Base-by-base conservation (phyloP, 495 filamentous ascomycete species). In the Penicillium salamii region DNA sequence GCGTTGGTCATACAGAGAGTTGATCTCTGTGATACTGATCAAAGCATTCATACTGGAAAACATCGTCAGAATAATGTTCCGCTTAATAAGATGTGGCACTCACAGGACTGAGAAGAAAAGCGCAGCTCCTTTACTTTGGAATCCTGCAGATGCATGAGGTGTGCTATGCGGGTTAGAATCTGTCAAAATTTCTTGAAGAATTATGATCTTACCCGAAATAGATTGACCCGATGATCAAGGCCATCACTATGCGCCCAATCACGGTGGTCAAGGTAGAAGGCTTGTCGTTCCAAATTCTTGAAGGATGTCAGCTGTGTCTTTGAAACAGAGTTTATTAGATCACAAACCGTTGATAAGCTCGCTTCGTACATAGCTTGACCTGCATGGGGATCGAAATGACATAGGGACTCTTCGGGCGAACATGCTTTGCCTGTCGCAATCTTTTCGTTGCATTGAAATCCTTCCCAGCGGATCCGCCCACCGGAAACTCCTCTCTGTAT, bases 91-190 rank as follows among this genome's bases (percentile, higher is more conserved):
- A 23, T 26, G 14, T 20, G 3, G 33, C 20, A 66, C 91, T 88
- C 72, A 93, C 54, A 96, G 72, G 52, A 93, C 84, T 43, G 90
- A 87, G 59, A 96, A 96, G 79, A 95, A 97, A 18, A 97, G 72
- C 7, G 93, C 78, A 46, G 88, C 88, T 15, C 88, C 90, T 53
- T 89, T 82, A 57, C 82, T 81, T 72, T 84, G 95, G 67, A 96
- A 93, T 3, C 68, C 82, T 77, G 50, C 70, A 53, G 44, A 85
- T 81, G 53, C 78, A 72, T 40, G 70, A 20, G 80, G 74, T 3
- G 93, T 82, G 20, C 72, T 75, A 51, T 69, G 77, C 45, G 76
- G 73, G 19, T 78, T 52, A 54, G 72, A 71, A 23, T 71, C 69
- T 26, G 74, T 67, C 18, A 77, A 68, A 26, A 8, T n/a, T 26